These are phyloP conservation scores for Cystobasidium slooffiae DNA, from an alignment of 1,284 basidiomycete genomes.

Conservation along the genomic window DNA sequence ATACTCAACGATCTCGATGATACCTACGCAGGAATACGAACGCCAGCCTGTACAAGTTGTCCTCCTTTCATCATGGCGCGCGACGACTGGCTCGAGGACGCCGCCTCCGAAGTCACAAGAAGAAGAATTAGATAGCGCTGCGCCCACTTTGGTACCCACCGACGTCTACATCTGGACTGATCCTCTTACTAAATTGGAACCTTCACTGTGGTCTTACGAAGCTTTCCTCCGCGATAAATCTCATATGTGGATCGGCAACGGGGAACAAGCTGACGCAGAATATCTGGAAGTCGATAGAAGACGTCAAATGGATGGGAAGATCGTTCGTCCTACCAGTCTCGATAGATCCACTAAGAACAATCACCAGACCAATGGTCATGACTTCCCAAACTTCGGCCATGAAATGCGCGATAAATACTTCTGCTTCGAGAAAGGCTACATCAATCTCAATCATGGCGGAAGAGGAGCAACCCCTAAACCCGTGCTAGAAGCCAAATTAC, in stretches of 20 bases:
- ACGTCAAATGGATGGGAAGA: slow-evolving; percentile 53
- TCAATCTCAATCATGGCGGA: slow-evolving; percentile 49
- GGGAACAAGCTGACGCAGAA: slow-evolving; percentile 55
- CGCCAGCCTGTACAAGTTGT: slow-evolving; percentile 65
- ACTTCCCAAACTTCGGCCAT: slow-evolving; percentile 53
- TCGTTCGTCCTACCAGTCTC: slow-evolving; percentile 38
- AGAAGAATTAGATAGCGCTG: no score
- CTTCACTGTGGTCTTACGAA: slow-evolving; percentile 74
- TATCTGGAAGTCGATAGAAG: slow-evolving; percentile 61
- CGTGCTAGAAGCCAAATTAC: slow-evolving; percentile 12
- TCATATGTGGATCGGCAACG: slow-evolving; percentile 69
- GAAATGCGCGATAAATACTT: slow-evolving; percentile 56
- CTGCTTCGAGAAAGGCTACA: slow-evolving; percentile 51
- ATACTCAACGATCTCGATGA: neutral
- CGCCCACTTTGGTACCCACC: slow-evolving; percentile 57
- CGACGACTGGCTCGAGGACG: slow-evolving; percentile 22
- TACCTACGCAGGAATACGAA: slow-evolving; percentile 68
- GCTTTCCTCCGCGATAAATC: slow-evolving; percentile 71
- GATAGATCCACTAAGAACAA: slow-evolving; percentile 44
- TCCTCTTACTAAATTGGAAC: slow-evolving; percentile 61
- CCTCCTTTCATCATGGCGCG: slow-evolving; percentile 58
- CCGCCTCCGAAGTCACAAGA: slow-evolving; percentile 23
- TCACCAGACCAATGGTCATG: slow-evolving; percentile 48
- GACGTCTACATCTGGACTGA: slow-evolving; percentile 74
- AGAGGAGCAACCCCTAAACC: slow-evolving; percentile 22